Conservation (phyloP, 768 basidiomycete species). For the Calocybe gangraenosa region DNA sequence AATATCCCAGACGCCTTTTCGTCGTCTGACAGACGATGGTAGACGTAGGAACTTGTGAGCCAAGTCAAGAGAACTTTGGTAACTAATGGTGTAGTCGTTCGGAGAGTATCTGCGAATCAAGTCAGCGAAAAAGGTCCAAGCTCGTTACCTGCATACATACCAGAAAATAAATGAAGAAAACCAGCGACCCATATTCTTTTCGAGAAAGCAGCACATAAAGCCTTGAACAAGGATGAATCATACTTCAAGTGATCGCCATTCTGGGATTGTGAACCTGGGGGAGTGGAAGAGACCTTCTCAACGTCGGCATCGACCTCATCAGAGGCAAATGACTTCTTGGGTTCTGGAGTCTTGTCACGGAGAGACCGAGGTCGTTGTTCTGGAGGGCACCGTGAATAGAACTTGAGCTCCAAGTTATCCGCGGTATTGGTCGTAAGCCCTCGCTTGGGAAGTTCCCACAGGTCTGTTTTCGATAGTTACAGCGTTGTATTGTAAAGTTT, state of each 20-base stretch:
- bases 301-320: not conserved
- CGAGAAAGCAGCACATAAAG: conserved; percentile 44
- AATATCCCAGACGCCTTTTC: conserved; percentile 31
- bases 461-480: conserved; percentile 25
- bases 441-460: conserved; percentile 39
- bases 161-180: conserved; percentile 40
- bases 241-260: conserved; percentile 17
- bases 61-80: conserved; percentile 58
- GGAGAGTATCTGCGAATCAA: conserved; percentile 34
- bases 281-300: not conserved
- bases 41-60: conserved; percentile 47
- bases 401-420: conserved; percentile 34
- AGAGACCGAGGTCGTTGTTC: conserved; percentile 27
- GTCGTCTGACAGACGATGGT: conserved; percentile 30
- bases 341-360: not conserved
- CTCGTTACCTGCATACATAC: conserved; percentile 18
- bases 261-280: not conserved
- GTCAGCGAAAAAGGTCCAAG: too few relatives aligned
- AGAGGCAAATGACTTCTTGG: not conserved
- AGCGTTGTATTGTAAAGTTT: not conserved
- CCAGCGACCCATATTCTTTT: conserved; percentile 44
- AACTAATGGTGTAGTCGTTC: conserved; percentile 52
- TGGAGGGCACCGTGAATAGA: conserved; percentile 40
- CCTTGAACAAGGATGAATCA: conserved; percentile 47
- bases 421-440: conserved; percentile 31